Percentiles rank a stretch among this genome's conserved stretches.
Evolutionary conservation across 768 basidiomycete species (phyloP).

Genomic region (Austroboletus eburneus): DNA sequence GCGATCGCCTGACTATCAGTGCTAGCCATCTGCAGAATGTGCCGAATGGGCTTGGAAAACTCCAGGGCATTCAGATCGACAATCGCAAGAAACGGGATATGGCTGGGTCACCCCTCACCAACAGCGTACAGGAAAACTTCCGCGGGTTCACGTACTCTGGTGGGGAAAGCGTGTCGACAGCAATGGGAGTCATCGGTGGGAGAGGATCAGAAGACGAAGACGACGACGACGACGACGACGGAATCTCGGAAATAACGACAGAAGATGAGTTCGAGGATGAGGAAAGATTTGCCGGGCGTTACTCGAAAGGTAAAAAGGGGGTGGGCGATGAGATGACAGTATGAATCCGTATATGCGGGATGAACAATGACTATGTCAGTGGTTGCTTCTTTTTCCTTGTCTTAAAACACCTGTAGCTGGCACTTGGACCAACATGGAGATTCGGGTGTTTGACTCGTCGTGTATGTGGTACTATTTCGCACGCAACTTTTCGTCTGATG

Average conservation of each 20-base stretch:
- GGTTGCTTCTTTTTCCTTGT: slow-evolving; percentile 7
- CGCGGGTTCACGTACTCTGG: slow-evolving; percentile 89
- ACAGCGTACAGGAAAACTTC: slow-evolving; percentile 94
- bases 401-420: slow-evolving; percentile 5
- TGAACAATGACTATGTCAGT: too few relatives aligned
- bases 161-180: slow-evolving; percentile 57
- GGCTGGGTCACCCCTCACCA: slow-evolving; percentile 72
- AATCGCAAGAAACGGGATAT: slow-evolving; percentile 42
- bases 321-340: slow-evolving; percentile 33
- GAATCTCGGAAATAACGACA: slow-evolving; percentile 46
- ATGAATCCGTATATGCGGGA: slow-evolving; percentile 22
- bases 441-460: slow-evolving; percentile 12
- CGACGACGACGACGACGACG: slow-evolving; percentile 52
- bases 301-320: slow-evolving; percentile 54
- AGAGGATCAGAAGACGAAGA: slow-evolving; percentile 34
- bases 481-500: too few relatives aligned
- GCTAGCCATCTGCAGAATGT: slow-evolving; percentile 12
- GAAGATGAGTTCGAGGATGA: slow-evolving; percentile 78
- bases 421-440: slow-evolving; percentile 21
- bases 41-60: slow-evolving; percentile 13
- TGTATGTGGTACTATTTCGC: slow-evolving; percentile 6
- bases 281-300: slow-evolving; percentile 60
- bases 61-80: slow-evolving; percentile 48
- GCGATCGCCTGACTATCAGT: slow-evolving; percentile 36
- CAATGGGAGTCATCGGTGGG: slow-evolving; percentile 38